These are phyloP conservation scores for Penicillium antarcticum DNA, from an alignment of 495 filamentous ascomycete genomes.

Conservation along the genomic window DNA sequence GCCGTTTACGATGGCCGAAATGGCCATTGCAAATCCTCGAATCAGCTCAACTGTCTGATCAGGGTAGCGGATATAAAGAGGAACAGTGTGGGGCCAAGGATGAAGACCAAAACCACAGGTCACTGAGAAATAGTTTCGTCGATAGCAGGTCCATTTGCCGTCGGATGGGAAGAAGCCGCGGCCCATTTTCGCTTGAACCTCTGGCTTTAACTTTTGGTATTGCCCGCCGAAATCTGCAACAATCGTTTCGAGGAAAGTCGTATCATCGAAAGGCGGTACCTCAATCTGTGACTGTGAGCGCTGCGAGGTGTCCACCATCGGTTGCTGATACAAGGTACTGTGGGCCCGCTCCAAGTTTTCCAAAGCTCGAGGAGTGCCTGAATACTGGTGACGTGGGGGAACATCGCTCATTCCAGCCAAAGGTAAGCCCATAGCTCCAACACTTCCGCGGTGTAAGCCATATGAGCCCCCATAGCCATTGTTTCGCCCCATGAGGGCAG, in stretches of 20 bases:
- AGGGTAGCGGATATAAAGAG: conserved; percentile 36
- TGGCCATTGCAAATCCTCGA: conserved; percentile 72
- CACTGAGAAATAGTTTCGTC: conserved; percentile 91
- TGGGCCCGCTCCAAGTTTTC: conserved; percentile 36
- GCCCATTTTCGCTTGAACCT: conserved; percentile 82
- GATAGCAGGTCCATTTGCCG: conserved; percentile 92
- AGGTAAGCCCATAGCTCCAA: conserved; percentile 23
- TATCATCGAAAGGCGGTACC: conserved; percentile 56
- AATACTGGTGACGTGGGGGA: conserved; percentile 30
- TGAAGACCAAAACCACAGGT: conserved; percentile 74
- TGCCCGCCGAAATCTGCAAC: conserved; percentile 43
- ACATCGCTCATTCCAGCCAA: conserved; percentile 35
- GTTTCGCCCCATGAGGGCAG: conserved; percentile 31
- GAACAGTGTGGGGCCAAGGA: conserved; percentile 44
- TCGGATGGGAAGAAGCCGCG: conserved; percentile 90
- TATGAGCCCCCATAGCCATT: conserved; percentile 37
- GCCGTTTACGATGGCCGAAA: conserved; percentile 80
- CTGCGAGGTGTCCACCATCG: conserved; percentile 30
- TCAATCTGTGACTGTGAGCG: conserved; percentile 32
- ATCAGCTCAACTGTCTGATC: conserved; percentile 58
- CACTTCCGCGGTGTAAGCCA: conserved; percentile 25
- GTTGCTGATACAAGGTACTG: conserved; percentile 28
- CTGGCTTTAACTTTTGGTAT: conserved; percentile 59
- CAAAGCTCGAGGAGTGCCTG: conserved; percentile 32
- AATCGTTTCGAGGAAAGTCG: conserved; percentile 55